Conservation (phyloP, 345 rosid species). For the Gossypium sturtianum region DNA sequence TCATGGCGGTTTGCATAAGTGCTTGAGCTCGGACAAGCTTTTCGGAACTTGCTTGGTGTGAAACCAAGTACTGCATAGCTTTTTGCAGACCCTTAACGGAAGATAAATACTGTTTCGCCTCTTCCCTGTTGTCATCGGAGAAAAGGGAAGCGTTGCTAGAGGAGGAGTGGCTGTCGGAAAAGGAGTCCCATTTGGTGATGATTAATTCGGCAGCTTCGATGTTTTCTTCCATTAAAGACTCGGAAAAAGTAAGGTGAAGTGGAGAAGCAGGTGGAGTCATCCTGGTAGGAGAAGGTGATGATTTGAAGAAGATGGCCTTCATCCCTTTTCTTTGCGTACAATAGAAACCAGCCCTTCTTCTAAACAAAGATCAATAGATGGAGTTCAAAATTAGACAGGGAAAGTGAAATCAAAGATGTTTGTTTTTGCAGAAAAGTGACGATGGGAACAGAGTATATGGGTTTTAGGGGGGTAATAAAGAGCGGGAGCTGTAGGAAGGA, state of each 20-base stretch:
- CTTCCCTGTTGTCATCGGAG: conserved; percentile 32
- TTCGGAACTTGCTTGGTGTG: conserved; percentile 30
- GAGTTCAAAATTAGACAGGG: background rate
- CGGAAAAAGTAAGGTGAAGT: conserved; percentile 40
- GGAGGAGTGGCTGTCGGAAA: background rate
- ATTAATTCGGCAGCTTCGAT: conserved; percentile 36
- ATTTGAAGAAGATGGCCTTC: conserved; percentile 22
- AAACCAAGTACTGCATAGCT: conserved; percentile 49
- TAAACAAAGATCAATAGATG: background rate
- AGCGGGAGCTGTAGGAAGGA: background rate
- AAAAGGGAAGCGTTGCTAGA: conserved; percentile 32
- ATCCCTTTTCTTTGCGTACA: background rate
- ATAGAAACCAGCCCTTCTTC: too few species aligned
- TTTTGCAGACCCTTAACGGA: conserved; percentile 46
- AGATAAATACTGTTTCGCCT: conserved; percentile 50
- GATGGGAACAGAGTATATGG: background rate
- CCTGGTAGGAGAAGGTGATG: conserved; percentile 20
- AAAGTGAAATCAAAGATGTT: background rate
- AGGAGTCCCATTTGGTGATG: conserved; percentile 37
- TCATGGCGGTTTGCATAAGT: conserved; percentile 60
- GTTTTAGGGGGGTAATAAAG: background rate
- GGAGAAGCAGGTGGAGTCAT: conserved; percentile 31
- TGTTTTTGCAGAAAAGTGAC: too few species aligned
- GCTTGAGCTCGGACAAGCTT: conserved; percentile 51
- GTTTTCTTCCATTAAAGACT: conserved; percentile 46